Evolutionary conservation across 2,329 filamentous ascomycete genomes (phyloP), one percentile per base, ranked within the genome.

Genomic region (Monosporascus sp.): DNA sequence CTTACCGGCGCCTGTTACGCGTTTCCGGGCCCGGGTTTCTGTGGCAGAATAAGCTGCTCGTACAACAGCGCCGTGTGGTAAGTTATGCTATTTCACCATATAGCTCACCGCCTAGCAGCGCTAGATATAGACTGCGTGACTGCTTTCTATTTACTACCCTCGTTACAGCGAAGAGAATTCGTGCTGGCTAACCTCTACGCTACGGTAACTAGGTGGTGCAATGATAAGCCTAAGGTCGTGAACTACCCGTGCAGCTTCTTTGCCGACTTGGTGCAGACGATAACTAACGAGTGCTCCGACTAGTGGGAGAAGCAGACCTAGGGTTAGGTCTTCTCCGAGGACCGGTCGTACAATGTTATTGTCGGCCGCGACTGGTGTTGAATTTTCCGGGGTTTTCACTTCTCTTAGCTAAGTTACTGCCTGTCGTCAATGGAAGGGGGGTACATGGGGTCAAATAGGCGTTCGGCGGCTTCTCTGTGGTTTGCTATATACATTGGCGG

Each of bases 41-140:
- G 48, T 18, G 48, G 48, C 6, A 25, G 38, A 11, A 50, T 50
- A 25, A 50, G 48, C 48, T 50, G 39, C 24, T 44, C 38, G 18
- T 50, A 44, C 22, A 17, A 45, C 15, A 24, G 37, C 20, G 39
- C 48, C 14, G 18, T 50, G 4, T 50, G 43, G 48, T 50, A 25
- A 50, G 39, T 49, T 6, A 6, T 37, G 20, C 18, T 25, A 27
- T 18, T 5, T 35, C 46, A 7, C 15, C 14, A 24, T 31, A 37
- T 9, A 8, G n/a, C 46, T 7, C 27, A 5, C n/a, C 14, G 17
- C 22, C 20, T 27, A 48, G 27, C 11, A 5, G 9, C 1, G 31
- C 4, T 5, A 35, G 31, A 35, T 14, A 14, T 7, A 14, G 17
- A 18, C 25, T 14, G 11, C 24, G 5, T 6, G 15, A 15, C 5